Evolutionary conservation across 2,329 filamentous ascomycete species (phyloP).

Genomic region (Paraphaeosphaeria minitans): DNA sequence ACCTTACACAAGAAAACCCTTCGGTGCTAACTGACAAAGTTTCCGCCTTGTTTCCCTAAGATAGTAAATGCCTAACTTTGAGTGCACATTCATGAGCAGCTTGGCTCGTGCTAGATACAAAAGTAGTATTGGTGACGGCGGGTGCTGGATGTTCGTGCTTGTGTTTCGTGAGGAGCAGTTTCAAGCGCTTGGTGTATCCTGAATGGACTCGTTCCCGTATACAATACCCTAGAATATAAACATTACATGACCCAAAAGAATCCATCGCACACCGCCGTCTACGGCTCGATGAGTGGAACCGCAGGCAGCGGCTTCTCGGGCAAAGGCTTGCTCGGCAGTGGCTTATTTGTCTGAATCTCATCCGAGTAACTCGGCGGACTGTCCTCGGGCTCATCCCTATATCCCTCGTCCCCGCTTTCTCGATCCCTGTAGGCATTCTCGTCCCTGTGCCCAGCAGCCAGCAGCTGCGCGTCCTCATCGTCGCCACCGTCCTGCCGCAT

Average conservation of each 20-base stretch:
- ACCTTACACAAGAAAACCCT: not conserved
- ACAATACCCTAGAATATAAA: not conserved
- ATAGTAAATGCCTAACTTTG: not conserved
- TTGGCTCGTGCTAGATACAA: not conserved
- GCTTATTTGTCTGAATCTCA: slow-evolving; percentile 23
- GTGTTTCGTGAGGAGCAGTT: not conserved
- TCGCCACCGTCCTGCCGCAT: slow-evolving; percentile 25
- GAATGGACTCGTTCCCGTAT: not conserved
- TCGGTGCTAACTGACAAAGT: not conserved
- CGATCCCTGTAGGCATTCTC: slow-evolving; percentile 2
- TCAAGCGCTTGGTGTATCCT: not conserved
- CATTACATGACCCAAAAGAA: not conserved
- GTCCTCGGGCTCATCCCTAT: slow-evolving; percentile 26
- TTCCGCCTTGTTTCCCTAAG: not conserved
- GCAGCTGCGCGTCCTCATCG: slow-evolving; percentile 32
- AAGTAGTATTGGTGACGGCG: not conserved
- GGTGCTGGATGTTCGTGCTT: not conserved
- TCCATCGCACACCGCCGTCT: not conserved
- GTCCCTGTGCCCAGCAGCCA: slow-evolving; percentile 32
- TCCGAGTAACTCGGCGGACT: slow-evolving; percentile 13
- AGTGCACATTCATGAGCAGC: not conserved
- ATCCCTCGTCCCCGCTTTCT: slow-evolving; percentile 23
- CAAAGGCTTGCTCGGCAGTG: slow-evolving; percentile 34
- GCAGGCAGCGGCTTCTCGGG: slow-evolving; percentile 43
- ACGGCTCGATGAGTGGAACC: slow-evolving; percentile 42